Conservation (phyloP, 192 early-diverging fungal species). For the Podochytrium sp. region DNA sequence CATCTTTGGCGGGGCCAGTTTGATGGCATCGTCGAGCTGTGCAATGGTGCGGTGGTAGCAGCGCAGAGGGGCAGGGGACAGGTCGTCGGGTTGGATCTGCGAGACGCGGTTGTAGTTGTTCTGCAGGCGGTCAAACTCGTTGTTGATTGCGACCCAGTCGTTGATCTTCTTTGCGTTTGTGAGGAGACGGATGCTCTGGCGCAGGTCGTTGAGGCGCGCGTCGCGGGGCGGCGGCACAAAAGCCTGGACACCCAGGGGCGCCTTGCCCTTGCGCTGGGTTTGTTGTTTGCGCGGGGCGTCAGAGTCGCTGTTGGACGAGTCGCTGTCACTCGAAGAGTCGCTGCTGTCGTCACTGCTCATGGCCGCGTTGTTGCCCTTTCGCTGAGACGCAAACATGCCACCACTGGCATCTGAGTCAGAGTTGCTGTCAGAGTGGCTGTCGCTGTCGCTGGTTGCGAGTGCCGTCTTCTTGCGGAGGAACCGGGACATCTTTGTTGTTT, state of each 20-base stretch:
- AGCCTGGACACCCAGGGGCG: slow-evolving; percentile 45
- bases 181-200: slow-evolving; percentile 63
- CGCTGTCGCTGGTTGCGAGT: neutral
- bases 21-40: slow-evolving; percentile 78
- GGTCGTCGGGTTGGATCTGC: slow-evolving; percentile 53
- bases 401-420: slow-evolving; percentile 48
- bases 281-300: slow-evolving; percentile 30
- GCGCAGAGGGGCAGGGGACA: slow-evolving; percentile 48
- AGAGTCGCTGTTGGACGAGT: slow-evolving; percentile 36
- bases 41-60: slow-evolving; percentile 78
- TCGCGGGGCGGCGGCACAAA: slow-evolving; percentile 81
- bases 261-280: slow-evolving; percentile 25
- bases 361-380: slow-evolving; percentile 19
- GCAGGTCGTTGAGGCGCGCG: slow-evolving; percentile 87
- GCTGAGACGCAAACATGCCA: neutral
- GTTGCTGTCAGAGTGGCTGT: neutral
- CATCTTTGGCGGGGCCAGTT: slow-evolving; percentile 70
- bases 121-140: slow-evolving; percentile 87
- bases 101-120: slow-evolving; percentile 67
- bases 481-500: slow-evolving; percentile 50
- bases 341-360: slow-evolving; percentile 24
- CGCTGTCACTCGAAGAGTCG: slow-evolving; percentile 49
- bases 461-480: slow-evolving; percentile 16
- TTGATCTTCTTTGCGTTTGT: slow-evolving; percentile 82
- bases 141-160: slow-evolving; percentile 84